Base-by-base conservation (phyloP, 2,329 filamentous ascomycete genomes). In the Metarhizium humberi region DNA sequence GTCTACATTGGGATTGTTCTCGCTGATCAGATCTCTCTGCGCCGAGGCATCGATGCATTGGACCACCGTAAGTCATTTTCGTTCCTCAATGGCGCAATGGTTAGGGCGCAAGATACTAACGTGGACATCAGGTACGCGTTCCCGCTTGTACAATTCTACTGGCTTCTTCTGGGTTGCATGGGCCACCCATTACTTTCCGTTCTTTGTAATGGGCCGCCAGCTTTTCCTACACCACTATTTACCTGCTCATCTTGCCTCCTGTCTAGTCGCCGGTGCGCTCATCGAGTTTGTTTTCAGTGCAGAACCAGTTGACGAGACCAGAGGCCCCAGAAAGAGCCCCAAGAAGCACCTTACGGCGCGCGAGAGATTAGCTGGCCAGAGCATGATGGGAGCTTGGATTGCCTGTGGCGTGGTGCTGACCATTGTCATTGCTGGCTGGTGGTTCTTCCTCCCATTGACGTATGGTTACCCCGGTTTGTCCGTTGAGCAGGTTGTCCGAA, bases 151-250 rank as follows among this genome's bases (percentile, higher is more conserved):
- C 76, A 97, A 97, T 79, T 96, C 91, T 54, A 97, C 94, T 0
- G 94, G 94, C 29, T 99, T 99, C 82, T 95, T 99, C 78, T 97
- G 96, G 84, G 82, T 99, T 56, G 90, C 91, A 55, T 99, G 94
- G 94, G 91, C 90, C 14, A 92, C 91, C 2, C 94, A 99, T 71
- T 99, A 96, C 77, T 84, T 96, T 71, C 92, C 92, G 53, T 99
- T 99, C 78, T 99, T 85, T 76, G 84, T 96, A 60, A 99, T 99
- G 92, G 92, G 92, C 56, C 91, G 92, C 64, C 92, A 99, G 71
- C 85, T 96, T 61, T 99, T 99, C 84, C 74, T 99, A 63, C 94
- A 99, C 72, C 94, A 99, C 73, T 99, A 99, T 69, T 82, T 99
- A 3, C 94, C 94, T 0, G 90, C 94, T 1, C 94, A 99, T 68